Base-by-base conservation (phyloP, 805 yeast species). In the Ogataea dorogensis region DNA sequence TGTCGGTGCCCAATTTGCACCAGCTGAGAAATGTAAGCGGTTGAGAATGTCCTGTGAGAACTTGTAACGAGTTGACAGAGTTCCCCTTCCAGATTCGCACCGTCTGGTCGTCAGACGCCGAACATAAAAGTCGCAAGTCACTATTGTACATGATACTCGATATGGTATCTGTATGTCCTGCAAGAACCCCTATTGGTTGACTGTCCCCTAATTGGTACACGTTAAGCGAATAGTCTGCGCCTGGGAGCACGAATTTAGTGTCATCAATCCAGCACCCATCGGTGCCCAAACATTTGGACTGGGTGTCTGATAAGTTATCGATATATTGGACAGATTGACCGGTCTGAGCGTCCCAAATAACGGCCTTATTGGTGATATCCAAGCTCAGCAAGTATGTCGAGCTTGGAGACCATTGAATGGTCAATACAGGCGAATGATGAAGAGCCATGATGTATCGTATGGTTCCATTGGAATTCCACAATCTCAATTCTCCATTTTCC, bases 381-480 rank as follows among this genome's bases (percentile, higher is more conserved):
- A 77, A 59, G 0, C 88, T 71, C 12, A 85, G 52, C 5, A 86
- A 54, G 50, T 69, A 70, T 7, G 69, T 64, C 2, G 81, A 78
- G 7, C 63, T 57, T 13, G 61, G 56, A 39, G 75, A 80, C 95
- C 95, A 87, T 36, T 65, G 56, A 4, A 83, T 60, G 2, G 68
- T 54, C 7, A 77, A 50, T 1, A 87, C 68, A 0, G 89, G 75
- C 2, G 74, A 57, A 28, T 67, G 65, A 47, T 79, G 85, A 23
- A 71, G 54, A 17, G 70, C 65, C 48, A 79, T 58, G 1, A 74
- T 71, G 33, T 77, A 80, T 40, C 74, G 66, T 24, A 86, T 63
- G 19, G 72, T 70, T 0, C 95, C 95, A 30, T 77, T 81, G 0
- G 74, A 67, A 8, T 79, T 72, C 95, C 95, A 88, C n/a, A 85